phyloP scores from a whole-genome alignment of 2,329 filamentous ascomycete genomes.

The Arachnopeziza araneosa region DNA sequence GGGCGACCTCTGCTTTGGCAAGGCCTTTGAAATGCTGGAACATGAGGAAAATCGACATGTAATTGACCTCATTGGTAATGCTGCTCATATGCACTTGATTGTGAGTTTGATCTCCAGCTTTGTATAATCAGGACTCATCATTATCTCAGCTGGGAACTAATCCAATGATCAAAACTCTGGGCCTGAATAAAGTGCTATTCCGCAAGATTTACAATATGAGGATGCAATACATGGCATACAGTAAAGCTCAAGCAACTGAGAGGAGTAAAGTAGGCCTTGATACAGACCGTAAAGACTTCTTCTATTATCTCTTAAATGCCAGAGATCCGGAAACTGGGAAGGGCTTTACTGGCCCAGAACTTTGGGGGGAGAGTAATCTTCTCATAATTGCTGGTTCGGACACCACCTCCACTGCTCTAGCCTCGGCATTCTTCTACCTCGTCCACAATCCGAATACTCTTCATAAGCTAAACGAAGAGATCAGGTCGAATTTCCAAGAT shows the following conservation, averaged over 20 bases:
- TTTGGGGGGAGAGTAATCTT: conserved; percentile 21
- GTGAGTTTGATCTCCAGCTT: conserved; percentile 33
- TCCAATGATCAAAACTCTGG: conserved; percentile 60
- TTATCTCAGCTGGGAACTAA: conserved; percentile 50
- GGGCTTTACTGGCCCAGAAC: conserved; percentile 31
- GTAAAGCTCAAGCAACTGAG: conserved; percentile 59
- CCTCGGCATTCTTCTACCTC: conserved; percentile 31
- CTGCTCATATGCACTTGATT: conserved; percentile 63
- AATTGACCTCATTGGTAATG: conserved; percentile 60
- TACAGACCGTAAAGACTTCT: conserved; percentile 44
- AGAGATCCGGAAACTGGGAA: conserved; percentile 63
- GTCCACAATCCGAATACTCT: conserved; percentile 28
- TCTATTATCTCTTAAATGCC: conserved; percentile 67
- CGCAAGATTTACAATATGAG: conserved; percentile 60
- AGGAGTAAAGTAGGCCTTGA: conserved; percentile 59
- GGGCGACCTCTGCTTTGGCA: conserved; percentile 45
- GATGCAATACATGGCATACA: conserved; percentile 66
- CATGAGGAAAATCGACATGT: conserved; percentile 56
- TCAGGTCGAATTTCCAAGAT: conserved; percentile 16
- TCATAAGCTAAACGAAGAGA: conserved; percentile 26
- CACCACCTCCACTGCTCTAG: conserved; percentile 31
- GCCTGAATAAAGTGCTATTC: conserved; percentile 64
- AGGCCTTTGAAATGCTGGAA: conserved; percentile 45
- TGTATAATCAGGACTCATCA: not conserved
- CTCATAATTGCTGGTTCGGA: conserved; percentile 32